Evolutionary conservation across 2,329 filamentous ascomycete genomes (phyloP).

Genomic region (Penicillium sp.): DNA sequence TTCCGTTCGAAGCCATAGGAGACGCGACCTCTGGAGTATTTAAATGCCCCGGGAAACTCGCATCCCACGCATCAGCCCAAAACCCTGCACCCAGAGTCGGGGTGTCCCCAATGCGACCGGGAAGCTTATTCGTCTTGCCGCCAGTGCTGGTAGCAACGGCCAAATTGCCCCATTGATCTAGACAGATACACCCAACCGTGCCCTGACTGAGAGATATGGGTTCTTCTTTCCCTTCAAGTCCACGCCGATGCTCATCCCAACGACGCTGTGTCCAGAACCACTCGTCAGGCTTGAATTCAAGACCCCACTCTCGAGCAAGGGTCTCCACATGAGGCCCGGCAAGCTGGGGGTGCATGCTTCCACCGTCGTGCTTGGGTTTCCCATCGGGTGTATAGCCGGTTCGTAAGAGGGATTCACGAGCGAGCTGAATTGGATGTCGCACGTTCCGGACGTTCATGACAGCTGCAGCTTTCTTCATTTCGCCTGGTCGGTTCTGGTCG

Average conservation of each 20-base stretch:
- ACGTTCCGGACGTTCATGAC: slow-evolving; percentile 75
- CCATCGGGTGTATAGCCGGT: slow-evolving; percentile 63
- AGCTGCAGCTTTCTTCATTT: slow-evolving; percentile 77
- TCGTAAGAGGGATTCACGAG: slow-evolving; percentile 69
- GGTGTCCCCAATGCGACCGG: slow-evolving; percentile 84
- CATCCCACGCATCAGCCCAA: slow-evolving; percentile 84
- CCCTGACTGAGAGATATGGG: slow-evolving; percentile 70
- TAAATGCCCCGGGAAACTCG: slow-evolving; percentile 21
- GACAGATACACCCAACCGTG: slow-evolving; percentile 80
- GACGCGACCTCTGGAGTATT: neutral
- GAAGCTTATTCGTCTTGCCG: slow-evolving; percentile 86
- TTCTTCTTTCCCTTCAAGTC: slow-evolving; percentile 52
- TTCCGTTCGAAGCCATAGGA: neutral
- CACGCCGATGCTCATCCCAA: slow-evolving; percentile 78
- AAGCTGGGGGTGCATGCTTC: slow-evolving; percentile 67
- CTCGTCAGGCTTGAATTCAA: slow-evolving; percentile 70
- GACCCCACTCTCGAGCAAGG: slow-evolving; percentile 65
- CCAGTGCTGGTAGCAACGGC: slow-evolving; percentile 72
- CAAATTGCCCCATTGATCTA: slow-evolving; percentile 76
- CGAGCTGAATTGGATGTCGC: slow-evolving; percentile 80
- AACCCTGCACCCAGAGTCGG: slow-evolving; percentile 83
- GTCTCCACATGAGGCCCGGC: slow-evolving; percentile 71
- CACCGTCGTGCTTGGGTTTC: slow-evolving; percentile 47
- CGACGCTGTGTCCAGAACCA: slow-evolving; percentile 82
- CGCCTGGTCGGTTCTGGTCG: slow-evolving; percentile 40